A percentile compares a stretch with the other conserved stretches of the same genome.
phyloP scores from a whole-genome alignment of 2,329 filamentous ascomycete genomes.

The Colletotrichum gigasporum region DNA sequence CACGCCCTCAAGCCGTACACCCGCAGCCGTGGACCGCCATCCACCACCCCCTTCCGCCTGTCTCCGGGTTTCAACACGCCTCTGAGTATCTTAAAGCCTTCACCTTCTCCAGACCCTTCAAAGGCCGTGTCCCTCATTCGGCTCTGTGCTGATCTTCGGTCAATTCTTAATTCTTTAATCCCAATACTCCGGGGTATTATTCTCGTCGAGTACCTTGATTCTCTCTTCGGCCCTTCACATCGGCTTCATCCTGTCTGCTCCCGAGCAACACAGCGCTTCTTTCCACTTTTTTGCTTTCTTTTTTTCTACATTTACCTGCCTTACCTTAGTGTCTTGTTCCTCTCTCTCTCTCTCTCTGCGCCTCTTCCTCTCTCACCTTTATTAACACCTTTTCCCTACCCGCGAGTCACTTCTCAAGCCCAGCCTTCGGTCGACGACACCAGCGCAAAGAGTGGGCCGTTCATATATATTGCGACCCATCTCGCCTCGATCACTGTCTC shows the following conservation, averaged over 20 bases:
- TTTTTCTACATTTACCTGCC: conserved; percentile 5
- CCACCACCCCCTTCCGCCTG: not conserved
- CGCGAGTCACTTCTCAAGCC: not conserved
- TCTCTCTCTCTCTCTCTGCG: not conserved
- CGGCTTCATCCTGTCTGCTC: conserved; percentile 13
- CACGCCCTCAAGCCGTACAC: not conserved
- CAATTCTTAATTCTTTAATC: conserved; percentile 17
- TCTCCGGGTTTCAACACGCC: conserved; percentile 12
- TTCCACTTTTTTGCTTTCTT: conserved; percentile 1
- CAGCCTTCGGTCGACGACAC: not conserved
- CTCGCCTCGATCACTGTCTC: conserved; percentile 18
- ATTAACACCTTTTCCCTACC: not conserved
- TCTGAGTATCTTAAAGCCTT: conserved; percentile 22
- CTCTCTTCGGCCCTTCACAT: conserved; percentile 6
- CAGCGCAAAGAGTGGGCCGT: not conserved
- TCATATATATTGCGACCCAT: conserved; percentile 25
- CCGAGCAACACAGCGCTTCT: not conserved
- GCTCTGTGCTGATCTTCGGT: conserved; percentile 25
- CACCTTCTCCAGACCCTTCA: conserved; percentile 19
- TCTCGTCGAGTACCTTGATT: conserved; percentile 11
- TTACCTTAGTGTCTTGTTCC: conserved; percentile 10
- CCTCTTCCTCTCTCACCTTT: not conserved
- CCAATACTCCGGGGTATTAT: conserved; percentile 4
- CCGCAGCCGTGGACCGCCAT: not conserved
- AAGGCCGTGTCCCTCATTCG: conserved; percentile 15